Evolutionary conservation across 1,284 basidiomycete genomes (phyloP).

Genomic region (Microbotryum saponariae): DNA sequence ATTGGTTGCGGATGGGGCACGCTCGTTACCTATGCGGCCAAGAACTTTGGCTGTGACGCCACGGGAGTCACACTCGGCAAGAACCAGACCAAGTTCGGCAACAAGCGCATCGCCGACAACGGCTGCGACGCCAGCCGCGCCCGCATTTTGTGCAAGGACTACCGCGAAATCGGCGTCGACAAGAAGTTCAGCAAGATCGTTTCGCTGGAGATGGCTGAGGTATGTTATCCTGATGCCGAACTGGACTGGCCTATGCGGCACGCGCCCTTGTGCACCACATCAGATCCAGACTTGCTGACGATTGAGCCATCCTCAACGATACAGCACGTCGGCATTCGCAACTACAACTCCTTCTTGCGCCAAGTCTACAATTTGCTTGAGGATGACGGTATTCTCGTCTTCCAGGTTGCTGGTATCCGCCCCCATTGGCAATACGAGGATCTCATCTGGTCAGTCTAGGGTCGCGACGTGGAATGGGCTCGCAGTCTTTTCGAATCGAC

Average conservation of each 20-base stretch:
- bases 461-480: not conserved
- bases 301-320: not conserved
- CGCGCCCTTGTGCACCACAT: too few relatives aligned
- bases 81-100: conserved; percentile 90
- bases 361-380: conserved; percentile 90
- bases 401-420: conserved; percentile 93
- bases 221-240: conserved; percentile 37
- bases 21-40: conserved; percentile 84
- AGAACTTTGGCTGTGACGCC: conserved; percentile 91
- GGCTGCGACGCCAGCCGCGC: conserved; percentile 68
- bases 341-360: conserved; percentile 79
- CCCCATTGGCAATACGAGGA: conserved; percentile 97
- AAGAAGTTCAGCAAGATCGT: conserved; percentile 86
- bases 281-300: conserved; percentile 9
- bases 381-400: conserved; percentile 88
- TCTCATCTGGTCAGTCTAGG: conserved; percentile 68
- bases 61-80: conserved; percentile 89
- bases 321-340: conserved; percentile 87
- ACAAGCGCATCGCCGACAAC: conserved; percentile 74
- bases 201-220: conserved; percentile 96
- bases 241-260: not conserved
- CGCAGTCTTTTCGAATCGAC: not conserved
- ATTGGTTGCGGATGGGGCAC: conserved; percentile 99
- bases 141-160: conserved; percentile 88
- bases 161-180: conserved; percentile 80